A percentile compares a stretch with the other conserved stretches of the same genome.
Conservation (phyloP, 1,284 basidiomycete genomes). For the Austroboletus niveus region DNA sequence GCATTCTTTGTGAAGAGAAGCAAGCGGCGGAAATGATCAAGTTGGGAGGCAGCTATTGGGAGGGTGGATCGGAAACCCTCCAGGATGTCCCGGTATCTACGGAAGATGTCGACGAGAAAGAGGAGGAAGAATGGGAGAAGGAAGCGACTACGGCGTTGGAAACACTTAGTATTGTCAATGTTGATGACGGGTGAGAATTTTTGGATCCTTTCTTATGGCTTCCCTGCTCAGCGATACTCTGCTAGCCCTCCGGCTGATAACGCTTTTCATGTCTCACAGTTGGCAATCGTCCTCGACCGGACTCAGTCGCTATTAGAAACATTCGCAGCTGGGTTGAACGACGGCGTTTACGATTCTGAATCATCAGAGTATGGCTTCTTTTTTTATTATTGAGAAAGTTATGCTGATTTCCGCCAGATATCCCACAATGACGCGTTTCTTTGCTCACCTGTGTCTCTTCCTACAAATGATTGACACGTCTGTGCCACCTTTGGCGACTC, state of each 20-base stretch:
- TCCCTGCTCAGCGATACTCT: conserved; percentile 1
- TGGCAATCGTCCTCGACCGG: conserved; percentile 80
- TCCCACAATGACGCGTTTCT: conserved; percentile 80
- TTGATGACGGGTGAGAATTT: conserved; percentile 56
- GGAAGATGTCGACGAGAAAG: conserved; percentile 40
- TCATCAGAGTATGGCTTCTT: conserved; percentile 57
- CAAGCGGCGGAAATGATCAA: conserved; percentile 59
- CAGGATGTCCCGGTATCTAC: conserved; percentile 35
- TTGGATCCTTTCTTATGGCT: not conserved
- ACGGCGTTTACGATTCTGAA: conserved; percentile 46
- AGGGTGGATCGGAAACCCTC: conserved; percentile 45
- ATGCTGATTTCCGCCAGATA: conserved; percentile 44
- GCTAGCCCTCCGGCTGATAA: conserved; percentile 67
- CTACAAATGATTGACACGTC: conserved; percentile 78
- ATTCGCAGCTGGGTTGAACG: conserved; percentile 63
- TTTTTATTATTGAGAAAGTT: conserved; percentile 10
- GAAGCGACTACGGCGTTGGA: conserved; percentile 57
- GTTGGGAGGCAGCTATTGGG: conserved; percentile 65
- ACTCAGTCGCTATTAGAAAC: conserved; percentile 68
- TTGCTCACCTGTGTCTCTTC: conserved; percentile 92
- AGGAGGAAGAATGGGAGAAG: conserved; percentile 61
- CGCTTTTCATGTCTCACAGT: conserved; percentile 84
- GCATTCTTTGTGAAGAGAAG: conserved; percentile 82
- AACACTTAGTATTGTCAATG: conserved; percentile 48
- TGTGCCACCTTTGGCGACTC: conserved; percentile 72